Conservation (phyloP, 352 stramenopile genomes). For the Pythium coloratum region DNA sequence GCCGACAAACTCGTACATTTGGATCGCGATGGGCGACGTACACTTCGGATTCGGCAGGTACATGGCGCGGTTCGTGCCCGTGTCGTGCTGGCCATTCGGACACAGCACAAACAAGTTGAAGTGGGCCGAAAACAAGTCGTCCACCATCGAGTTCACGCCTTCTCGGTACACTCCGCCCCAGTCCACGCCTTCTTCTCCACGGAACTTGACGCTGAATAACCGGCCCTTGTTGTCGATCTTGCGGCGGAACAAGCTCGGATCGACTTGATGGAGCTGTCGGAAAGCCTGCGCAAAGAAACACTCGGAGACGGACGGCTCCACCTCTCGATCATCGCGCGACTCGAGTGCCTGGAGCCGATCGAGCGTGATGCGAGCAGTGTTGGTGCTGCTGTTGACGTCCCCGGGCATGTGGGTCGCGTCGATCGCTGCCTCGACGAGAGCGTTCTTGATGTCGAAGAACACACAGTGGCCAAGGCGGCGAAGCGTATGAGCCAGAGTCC, state of each 20-base stretch:
- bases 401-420: slow-evolving; percentile 64
- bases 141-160: slow-evolving; percentile 87
- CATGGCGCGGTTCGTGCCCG: slow-evolving; percentile 82
- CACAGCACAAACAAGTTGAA: slow-evolving; percentile 86
- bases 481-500: slow-evolving; percentile 73
- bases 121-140: slow-evolving; percentile 85
- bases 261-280: slow-evolving; percentile 84
- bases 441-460: slow-evolving; percentile 87
- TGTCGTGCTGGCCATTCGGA: slow-evolving; percentile 87
- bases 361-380: slow-evolving; percentile 79
- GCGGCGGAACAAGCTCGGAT: slow-evolving; percentile 81
- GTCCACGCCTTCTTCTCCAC: slow-evolving; percentile 86
- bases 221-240: slow-evolving; percentile 90
- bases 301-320: slow-evolving; percentile 86
- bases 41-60: slow-evolving; percentile 89
- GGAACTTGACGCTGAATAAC: slow-evolving; percentile 90
- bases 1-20: slow-evolving; percentile 95
- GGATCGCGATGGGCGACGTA: slow-evolving; percentile 81
- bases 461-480: slow-evolving; percentile 79
- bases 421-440: slow-evolving; percentile 77
- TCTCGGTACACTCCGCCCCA: slow-evolving; percentile 90
- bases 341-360: slow-evolving; percentile 85
- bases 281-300: slow-evolving; percentile 95
- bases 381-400: slow-evolving; percentile 57
- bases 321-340: slow-evolving; percentile 84